These are phyloP conservation scores for Urochloa ruziziensis DNA, from an alignment of 176 grass and related monocot genomes.

Conservation along the genomic window DNA sequence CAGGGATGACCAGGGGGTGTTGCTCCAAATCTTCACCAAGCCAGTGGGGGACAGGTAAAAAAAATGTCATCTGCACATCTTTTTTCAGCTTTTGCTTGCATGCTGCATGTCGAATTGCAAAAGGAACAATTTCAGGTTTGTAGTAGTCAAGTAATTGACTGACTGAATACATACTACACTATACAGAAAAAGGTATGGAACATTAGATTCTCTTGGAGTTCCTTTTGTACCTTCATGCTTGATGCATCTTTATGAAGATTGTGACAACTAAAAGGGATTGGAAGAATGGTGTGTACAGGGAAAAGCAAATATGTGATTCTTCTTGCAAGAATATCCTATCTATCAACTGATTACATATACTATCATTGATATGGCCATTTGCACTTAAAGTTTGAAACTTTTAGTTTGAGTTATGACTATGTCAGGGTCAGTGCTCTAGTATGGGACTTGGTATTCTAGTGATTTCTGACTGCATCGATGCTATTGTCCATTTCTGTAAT, in stretches of 20 bases:
- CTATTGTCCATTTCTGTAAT: background rate
- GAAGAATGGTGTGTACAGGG: background rate
- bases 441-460: background rate
- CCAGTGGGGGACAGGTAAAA: conserved; percentile 91
- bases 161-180: background rate
- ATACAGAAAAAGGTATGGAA: background rate
- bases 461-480: background rate
- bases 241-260: conserved; percentile 26
- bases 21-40: conserved; percentile 97
- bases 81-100: background rate
- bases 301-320: background rate
- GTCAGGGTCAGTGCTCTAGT: background rate
- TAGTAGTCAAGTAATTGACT: background rate
- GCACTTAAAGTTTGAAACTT: background rate
- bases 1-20: conserved; percentile 89
- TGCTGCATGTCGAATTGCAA: background rate
- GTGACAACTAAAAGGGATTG: background rate
- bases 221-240: conserved; percentile 10
- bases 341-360: background rate
- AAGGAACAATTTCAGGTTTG: background rate
- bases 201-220: conserved; percentile 6
- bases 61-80: background rate
- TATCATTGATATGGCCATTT: background rate
- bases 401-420: background rate
- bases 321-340: background rate